A percentile compares a stretch with the other conserved stretches of the same genome.
These are phyloP conservation scores for Climacium dendroides DNA, from an alignment of 225 moss, liverwort and hornwort genomes.

Conservation along the genomic window DNA sequence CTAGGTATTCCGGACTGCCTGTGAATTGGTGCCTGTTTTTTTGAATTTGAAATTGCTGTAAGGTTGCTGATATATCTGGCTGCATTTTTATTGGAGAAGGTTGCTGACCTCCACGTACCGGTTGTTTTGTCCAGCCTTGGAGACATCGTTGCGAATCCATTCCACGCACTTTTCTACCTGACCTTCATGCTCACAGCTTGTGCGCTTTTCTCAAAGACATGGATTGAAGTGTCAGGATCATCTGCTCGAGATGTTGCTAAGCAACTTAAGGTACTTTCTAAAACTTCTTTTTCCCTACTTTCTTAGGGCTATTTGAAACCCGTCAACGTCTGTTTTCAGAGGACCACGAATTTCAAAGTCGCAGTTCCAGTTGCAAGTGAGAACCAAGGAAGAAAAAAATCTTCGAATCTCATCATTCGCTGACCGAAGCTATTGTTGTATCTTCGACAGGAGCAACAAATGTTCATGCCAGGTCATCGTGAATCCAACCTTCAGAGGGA, in stretches of 20 bases:
- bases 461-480: constrained; percentile 99
- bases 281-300: background rate
- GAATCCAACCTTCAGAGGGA: constrained; percentile 92
- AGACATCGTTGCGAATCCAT: constrained; percentile 81
- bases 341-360: background rate
- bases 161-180: constrained; percentile 89
- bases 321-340: background rate
- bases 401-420: background rate
- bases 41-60: background rate
- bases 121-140: constrained; percentile 48
- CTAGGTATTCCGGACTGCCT: constrained; percentile 33
- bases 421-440: background rate
- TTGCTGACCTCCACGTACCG: background rate
- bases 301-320: background rate
- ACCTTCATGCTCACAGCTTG: constrained; percentile 97
- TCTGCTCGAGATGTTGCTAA: constrained; percentile 98
- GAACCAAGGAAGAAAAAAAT: background rate
- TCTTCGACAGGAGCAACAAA: constrained; percentile 81
- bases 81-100: background rate
- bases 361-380: background rate
- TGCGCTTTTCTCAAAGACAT: constrained; percentile 97
- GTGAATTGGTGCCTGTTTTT: background rate
- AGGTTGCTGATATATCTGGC: background rate
- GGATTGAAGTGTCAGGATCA: constrained; percentile 96
- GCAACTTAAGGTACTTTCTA: constrained; percentile 61